A percentile compares a stretch with the other conserved stretches of the same genome.
These are phyloP conservation scores for Lactuca sativa DNA, from an alignment of 129 eudicot genomes.

Conservation along the genomic window DNA sequence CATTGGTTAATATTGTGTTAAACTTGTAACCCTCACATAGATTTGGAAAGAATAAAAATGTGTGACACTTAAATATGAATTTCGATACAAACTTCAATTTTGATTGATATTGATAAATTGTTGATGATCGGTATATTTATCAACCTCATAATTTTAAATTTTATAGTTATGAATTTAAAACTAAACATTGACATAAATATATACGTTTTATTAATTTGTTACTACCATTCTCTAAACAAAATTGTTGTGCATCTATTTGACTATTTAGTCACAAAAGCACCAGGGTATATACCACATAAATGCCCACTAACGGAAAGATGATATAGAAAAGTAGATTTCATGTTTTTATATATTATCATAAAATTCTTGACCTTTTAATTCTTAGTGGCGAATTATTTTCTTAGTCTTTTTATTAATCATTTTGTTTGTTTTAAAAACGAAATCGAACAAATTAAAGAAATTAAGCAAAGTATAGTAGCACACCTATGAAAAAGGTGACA, in stretches of 20 bases:
- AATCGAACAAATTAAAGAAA: not conserved
- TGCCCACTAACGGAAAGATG: slow-evolving; percentile 45
- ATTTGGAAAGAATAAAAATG: not conserved
- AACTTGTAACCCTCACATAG: not conserved
- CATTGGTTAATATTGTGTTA: not conserved
- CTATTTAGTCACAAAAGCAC: slow-evolving; percentile 19
- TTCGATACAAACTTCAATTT: not conserved
- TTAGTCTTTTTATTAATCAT: slow-evolving; percentile 21
- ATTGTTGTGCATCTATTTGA: not conserved
- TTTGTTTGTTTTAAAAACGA: not conserved
- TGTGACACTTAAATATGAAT: not conserved
- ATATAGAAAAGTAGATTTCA: slow-evolving; percentile 30
- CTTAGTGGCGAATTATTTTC: slow-evolving; percentile 28
- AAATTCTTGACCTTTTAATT: slow-evolving; percentile 23
- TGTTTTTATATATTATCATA: slow-evolving; percentile 43
- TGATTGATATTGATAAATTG: not conserved
- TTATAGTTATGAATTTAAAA: not conserved
- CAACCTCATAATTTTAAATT: not conserved
- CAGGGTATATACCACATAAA: slow-evolving; percentile 35
- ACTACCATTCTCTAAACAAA: not conserved
- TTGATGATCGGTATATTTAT: not conserved
- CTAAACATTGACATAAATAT: not conserved
- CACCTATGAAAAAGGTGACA: slow-evolving; percentile 94
- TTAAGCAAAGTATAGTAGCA: slow-evolving; percentile 21
- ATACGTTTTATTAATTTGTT: not conserved